Evolutionary conservation across 805 yeast genomes (phyloP), one percentile per base, ranked within the genome.

Genomic region (Lipomyces sp.): DNA sequence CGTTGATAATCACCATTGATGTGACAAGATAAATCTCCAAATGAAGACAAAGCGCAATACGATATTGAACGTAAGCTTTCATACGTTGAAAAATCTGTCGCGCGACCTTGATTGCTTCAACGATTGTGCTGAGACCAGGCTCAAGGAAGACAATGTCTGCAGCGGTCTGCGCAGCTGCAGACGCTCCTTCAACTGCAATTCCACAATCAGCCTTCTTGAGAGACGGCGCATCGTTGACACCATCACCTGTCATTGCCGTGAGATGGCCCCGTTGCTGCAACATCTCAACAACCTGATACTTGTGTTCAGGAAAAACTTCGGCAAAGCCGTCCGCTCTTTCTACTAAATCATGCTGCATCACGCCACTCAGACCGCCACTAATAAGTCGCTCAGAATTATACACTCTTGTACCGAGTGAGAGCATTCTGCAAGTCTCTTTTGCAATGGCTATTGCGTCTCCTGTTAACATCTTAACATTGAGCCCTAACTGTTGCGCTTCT

Each of bases 401-500:
- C 78, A 92, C 92, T 89, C 91, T 91, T 75, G 96, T 89, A 83
- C 97, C 97, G 76, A 92, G 84, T 80, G 97, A 97, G 81, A 92
- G 87, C 86, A 92, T 97, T 83, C 97, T 90, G 84, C 96, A 91
- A 80, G 97, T 92, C 85, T 92, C 97, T 87, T 92, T 90, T 78
- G 97, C 97, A 83, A 92, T 92, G 86, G 97, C 97, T 78, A 92
- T 97, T 81, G 97, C 97, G 84, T 92, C 97, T 87, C 97, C 97
- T 83, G 97, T 92, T 81, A 92, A 87, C 97, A 92, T 92, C 89
- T 92, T 92, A 76, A 92, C 94, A 83, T 95, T 88, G 79, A 92
- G 86, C 87, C 97, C 97, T 78, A 92, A 87, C 74, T 83, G 78
- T 84, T 90, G 87, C 76, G 97, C 97, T 84, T 92, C 97, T 81